Evolutionary conservation across 768 basidiomycete species (phyloP).

Genomic region (Tylopilus subfusipes): DNA sequence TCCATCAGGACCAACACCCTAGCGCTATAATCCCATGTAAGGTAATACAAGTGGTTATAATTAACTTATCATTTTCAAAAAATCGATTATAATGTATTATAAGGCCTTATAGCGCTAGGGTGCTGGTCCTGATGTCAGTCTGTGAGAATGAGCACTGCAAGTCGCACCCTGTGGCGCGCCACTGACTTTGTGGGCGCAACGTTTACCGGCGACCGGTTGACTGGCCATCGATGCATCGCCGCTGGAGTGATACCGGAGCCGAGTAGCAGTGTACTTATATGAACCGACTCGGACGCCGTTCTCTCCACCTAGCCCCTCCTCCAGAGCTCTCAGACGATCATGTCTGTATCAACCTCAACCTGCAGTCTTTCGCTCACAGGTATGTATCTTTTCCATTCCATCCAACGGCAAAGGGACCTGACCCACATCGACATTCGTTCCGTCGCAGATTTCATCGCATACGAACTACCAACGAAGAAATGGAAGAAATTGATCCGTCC

Average conservation of each 20-base stretch:
- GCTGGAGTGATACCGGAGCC: constrained; percentile 12
- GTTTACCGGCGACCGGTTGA: not conserved
- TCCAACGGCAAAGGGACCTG: not conserved
- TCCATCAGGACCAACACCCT: too few species aligned
- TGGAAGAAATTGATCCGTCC: constrained; percentile 20
- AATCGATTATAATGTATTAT: too few species aligned
- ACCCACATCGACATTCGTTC: not conserved
- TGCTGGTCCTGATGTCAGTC: too few species aligned
- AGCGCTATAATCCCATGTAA: too few species aligned
- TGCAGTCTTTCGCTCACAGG: constrained; percentile 15
- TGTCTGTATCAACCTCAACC: constrained; percentile 12
- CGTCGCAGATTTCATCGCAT: constrained; percentile 25
- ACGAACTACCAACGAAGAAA: constrained; percentile 19
- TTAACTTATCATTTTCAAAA: too few species aligned
- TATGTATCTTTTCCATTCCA: constrained; percentile 4
- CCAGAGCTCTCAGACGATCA: not conserved
- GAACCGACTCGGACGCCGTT: not conserved
- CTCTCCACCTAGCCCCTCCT: not conserved
- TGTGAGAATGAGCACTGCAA: constrained; percentile 5
- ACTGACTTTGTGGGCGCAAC: not conserved
- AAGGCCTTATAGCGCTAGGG: too few species aligned
- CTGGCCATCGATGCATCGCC: not conserved
- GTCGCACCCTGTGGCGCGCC: not conserved
- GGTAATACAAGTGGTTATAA: too few species aligned
- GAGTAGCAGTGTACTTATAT: constrained; percentile 2